Conservation (phyloP, 2,329 filamentous ascomycete genomes). For the Fusarium anthophilum region DNA sequence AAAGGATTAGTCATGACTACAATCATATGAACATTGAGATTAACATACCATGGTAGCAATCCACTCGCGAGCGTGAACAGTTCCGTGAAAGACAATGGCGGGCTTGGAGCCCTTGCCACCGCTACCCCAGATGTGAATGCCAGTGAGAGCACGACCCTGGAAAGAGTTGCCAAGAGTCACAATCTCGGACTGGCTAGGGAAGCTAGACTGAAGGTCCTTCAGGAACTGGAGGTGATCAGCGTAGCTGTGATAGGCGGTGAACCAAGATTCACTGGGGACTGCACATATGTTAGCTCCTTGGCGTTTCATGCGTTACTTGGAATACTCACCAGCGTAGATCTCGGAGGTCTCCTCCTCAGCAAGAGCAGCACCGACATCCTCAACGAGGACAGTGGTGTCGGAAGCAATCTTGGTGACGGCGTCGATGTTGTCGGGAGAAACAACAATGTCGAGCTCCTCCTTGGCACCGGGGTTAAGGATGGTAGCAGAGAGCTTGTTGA, state of each 20-base stretch:
- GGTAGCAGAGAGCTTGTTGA: constrained; percentile 28
- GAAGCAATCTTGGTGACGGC: constrained; percentile 21
- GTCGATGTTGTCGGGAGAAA: constrained; percentile 27
- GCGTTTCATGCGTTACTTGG: background rate
- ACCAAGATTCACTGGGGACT: constrained; percentile 30
- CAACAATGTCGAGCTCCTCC: constrained; percentile 24
- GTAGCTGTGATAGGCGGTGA: constrained; percentile 30
- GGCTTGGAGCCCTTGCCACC: constrained; percentile 34
- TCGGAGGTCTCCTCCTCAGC: constrained; percentile 16
- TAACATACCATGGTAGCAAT: constrained; percentile 19
- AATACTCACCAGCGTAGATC: constrained; percentile 16
- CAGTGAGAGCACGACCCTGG: constrained; percentile 22
- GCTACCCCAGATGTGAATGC: constrained; percentile 33
- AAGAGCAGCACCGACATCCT: constrained; percentile 28
- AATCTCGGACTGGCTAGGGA: constrained; percentile 20
- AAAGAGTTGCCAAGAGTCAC: constrained; percentile 22
- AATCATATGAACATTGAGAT: fast-evolving
- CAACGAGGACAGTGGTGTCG: constrained; percentile 22
- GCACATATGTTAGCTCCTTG: background rate
- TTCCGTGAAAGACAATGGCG: constrained; percentile 27
- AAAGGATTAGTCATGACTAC: fast-evolving
- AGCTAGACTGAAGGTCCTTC: constrained; percentile 24
- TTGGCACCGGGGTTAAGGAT: constrained; percentile 24
- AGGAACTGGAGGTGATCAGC: constrained; percentile 24
- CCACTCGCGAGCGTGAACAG: constrained; percentile 32